phyloP scores from a whole-genome alignment of 2,329 filamentous ascomycete species.

The Ophiocordyceps polyrhachis-furcata region DNA sequence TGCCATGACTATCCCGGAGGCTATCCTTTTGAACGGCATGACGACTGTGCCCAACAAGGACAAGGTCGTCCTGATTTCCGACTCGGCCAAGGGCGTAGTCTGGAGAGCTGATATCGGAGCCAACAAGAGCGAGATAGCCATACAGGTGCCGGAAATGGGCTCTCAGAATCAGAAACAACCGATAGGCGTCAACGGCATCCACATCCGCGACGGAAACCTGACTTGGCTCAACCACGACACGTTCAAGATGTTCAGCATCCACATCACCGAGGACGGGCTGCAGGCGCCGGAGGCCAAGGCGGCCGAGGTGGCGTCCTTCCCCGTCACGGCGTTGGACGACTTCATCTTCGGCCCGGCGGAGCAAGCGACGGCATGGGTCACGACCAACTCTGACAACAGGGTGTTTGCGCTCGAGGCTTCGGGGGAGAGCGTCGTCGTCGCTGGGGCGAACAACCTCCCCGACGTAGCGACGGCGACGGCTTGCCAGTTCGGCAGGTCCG shows the following conservation, averaged over 20 bases:
- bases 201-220: not conserved
- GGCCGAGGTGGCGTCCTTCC: not conserved
- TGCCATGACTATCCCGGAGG: not conserved
- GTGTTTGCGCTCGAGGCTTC: not conserved
- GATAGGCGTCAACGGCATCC: slow-evolving; percentile 2
- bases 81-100: slow-evolving; percentile 1
- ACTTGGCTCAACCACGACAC: slow-evolving; percentile 1
- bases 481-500: not conserved
- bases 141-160: not conserved
- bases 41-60: not conserved
- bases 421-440: not conserved
- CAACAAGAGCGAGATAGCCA: not conserved
- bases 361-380: not conserved
- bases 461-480: not conserved
- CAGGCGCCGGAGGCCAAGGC: not conserved
- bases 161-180: not conserved
- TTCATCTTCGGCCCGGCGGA: not conserved
- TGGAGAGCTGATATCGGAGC: not conserved
- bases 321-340: not conserved
- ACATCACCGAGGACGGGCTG: not conserved
- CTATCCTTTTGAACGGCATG: slow-evolving; percentile 1
- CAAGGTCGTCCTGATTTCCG: not conserved
- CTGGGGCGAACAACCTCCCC: not conserved
- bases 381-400: not conserved
- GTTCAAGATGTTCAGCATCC: not conserved